Base-by-base conservation (phyloP, 2,329 filamentous ascomycete species). In the Diaporthe sp. region DNA sequence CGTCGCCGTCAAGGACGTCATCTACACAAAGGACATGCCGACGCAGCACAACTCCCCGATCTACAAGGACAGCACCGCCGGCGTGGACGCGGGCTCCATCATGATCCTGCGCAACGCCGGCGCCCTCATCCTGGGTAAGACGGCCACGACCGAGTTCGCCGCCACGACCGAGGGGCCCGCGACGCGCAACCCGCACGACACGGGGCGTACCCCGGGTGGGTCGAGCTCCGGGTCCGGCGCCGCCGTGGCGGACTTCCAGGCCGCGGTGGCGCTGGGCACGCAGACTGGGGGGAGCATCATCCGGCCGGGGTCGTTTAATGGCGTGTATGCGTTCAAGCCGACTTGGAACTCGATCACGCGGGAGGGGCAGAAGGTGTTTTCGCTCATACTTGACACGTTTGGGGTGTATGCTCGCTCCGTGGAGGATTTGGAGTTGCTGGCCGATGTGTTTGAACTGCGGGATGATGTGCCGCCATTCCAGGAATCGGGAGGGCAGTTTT, bases 171-270 rank as follows among this genome's bases (percentile, higher is more conserved):
- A 85, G 19, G 91, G 91, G 0, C 86, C 88, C 1, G 85, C 85
- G 70, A 92, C 91, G 1, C 80, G 82, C 4, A 94, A 94, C 80
- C 91, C 92, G 0, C 88, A 90, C 76, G 84, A 88, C 76, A 76
- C 83, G 0, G 76, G 75, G 0, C 85, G 87, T 6, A 94, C 92
- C 0, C 92, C 92, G 0, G 92, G 92, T 0, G 92, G 92, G 61
- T 94, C 92, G 0, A 93, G 91, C 0, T 91, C 91, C 0, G 92
- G 93, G 0, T 93, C 92, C 0, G 92, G 87, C 0, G 92, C 92
- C 0, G 92, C 91, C 0, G 92, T 94, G 0, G 92, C 85, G 9
- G 92, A 94, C 77, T 88, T 89, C 71, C 92, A 94, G 77, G 88
- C 88, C 0, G 90, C 92, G 0, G 79, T 94, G 15, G 88, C 84